These are phyloP conservation scores for Phragmites australis DNA, from an alignment of 176 grass and related monocot species.

Conservation along the genomic window DNA sequence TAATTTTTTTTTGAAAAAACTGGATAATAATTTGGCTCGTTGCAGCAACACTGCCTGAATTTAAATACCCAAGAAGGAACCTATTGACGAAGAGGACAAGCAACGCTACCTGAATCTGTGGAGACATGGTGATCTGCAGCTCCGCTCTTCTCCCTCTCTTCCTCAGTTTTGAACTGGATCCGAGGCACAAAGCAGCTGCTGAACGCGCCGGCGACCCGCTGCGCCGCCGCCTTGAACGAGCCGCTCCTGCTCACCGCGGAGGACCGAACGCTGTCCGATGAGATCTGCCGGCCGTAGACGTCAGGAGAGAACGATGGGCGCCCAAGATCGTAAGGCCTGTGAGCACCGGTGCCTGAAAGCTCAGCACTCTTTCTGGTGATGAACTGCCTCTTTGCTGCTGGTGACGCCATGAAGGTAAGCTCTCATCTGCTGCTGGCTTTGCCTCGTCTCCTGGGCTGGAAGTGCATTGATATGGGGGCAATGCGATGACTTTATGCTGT, in stretches of 20 bases:
- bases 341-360: background rate
- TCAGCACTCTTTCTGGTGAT: slow-evolving; percentile 20
- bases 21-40: too few relatives aligned
- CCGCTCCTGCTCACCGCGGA: slow-evolving; percentile 38
- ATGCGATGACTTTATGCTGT: background rate
- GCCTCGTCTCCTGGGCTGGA: background rate
- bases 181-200: slow-evolving; percentile 43
- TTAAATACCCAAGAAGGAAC: background rate
- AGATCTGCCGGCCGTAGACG: slow-evolving; percentile 34
- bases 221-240: slow-evolving; percentile 35
- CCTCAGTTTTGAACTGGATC: background rate
- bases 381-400: slow-evolving; percentile 25
- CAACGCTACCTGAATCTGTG: slow-evolving; percentile 29
- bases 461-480: slow-evolving; percentile 3
- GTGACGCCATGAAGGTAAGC: slow-evolving; percentile 10
- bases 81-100: background rate
- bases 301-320: background rate
- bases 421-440: background rate
- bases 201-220: slow-evolving; percentile 38
- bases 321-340: background rate
- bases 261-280: slow-evolving; percentile 34
- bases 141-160: slow-evolving; percentile 27
- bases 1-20: background rate
- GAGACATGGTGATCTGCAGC: slow-evolving; percentile 20
- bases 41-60: too few relatives aligned